Evolutionary conservation across 768 basidiomycete genomes (phyloP), one percentile per base, ranked within the genome.

Genomic region (Xerocomellus amylosporus): DNA sequence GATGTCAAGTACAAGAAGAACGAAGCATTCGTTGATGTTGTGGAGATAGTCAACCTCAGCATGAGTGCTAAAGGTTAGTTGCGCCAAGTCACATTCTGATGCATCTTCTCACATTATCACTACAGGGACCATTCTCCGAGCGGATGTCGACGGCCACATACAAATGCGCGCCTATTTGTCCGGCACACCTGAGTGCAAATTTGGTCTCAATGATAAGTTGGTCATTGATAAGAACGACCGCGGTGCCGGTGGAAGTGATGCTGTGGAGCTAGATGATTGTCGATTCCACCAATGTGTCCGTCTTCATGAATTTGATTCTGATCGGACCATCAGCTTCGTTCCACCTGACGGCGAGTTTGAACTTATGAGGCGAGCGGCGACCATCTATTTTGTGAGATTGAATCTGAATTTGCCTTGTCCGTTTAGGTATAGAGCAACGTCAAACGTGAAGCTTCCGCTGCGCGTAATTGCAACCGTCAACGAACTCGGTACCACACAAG

Each of bases 1-100:
- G 97, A 98, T 66, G 95, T 98, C 65, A 96, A 95, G 71, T 98
- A 99, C 73, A 90, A 97, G 78, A 99, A 98, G 81, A 99, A 99
- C 61, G 97, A 99, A 67, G 97, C 97, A 0, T 99, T 98, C 62
- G 96, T 99, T n/a, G 97, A 99, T 67, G 97, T 99, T 9, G 90
- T 99, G 41, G 97, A 99, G 75, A 91, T 82, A 2, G 91, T 99
- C 57, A 98, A 99, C 66, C 71, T 98, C 51, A 87, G 92, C 63
- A 97, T 98, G 95, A 96, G 93, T 69, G 90, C 94, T 2, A 98
- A 96, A 76, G 95, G 94, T 60, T 14, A 43, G 48, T 37, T 19
- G 13, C 44, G 41, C 19, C 1, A 20, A 30, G 17, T 22, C 15
- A n/a, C 20, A 10, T 37, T 24, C 31, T 22, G 9, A 36, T 22